Percentiles rank a stretch among this genome's conserved stretches.
Conservation (phyloP, 352 stramenopile species). For the Pythium utonaiense region DNA sequence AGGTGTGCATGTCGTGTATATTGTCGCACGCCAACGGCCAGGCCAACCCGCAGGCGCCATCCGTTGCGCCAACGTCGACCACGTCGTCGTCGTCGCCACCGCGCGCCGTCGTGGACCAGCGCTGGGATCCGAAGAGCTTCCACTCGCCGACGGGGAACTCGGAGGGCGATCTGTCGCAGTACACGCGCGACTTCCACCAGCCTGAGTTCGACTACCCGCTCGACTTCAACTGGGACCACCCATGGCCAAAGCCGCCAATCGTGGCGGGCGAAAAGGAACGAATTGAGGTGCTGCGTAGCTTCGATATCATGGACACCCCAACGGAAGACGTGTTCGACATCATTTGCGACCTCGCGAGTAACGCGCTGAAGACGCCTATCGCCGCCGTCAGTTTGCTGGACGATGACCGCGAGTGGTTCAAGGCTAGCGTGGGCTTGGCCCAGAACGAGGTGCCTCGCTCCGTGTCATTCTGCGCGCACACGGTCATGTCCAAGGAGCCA, state of each 20-base stretch:
- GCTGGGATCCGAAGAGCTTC: conserved; percentile 80
- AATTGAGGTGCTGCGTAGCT: conserved; percentile 72
- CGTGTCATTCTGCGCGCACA: conserved; percentile 83
- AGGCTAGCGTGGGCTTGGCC: conserved; percentile 76
- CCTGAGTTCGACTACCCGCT: conserved; percentile 83
- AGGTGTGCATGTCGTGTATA: conserved; percentile 89
- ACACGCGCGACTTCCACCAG: conserved; percentile 76
- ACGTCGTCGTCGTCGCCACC: conserved; percentile 44
- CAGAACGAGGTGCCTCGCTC: conserved; percentile 86
- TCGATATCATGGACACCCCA: conserved; percentile 86
- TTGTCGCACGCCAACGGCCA: conserved; percentile 78
- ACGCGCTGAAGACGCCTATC: conserved; percentile 85
- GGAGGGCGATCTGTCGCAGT: conserved; percentile 71
- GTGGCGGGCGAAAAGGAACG: conserved; percentile 65
- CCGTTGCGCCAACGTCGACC: conserved; percentile 30
- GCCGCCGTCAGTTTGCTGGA: conserved; percentile 81
- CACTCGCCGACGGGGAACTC: conserved; percentile 79
- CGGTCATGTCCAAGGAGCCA: conserved; percentile 87
- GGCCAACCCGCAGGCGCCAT: conserved; percentile 62
- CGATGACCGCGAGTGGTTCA: conserved; percentile 87
- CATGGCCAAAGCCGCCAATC: conserved; percentile 81
- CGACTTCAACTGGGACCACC: conserved; percentile 87
- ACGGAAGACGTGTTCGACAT: conserved; percentile 88
- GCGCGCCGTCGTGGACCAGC: conserved; percentile 32
- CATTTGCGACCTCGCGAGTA: conserved; percentile 84